phyloP scores from a whole-genome alignment of 108 stramenopile genomes.

The Skeletonema potamos region DNA sequence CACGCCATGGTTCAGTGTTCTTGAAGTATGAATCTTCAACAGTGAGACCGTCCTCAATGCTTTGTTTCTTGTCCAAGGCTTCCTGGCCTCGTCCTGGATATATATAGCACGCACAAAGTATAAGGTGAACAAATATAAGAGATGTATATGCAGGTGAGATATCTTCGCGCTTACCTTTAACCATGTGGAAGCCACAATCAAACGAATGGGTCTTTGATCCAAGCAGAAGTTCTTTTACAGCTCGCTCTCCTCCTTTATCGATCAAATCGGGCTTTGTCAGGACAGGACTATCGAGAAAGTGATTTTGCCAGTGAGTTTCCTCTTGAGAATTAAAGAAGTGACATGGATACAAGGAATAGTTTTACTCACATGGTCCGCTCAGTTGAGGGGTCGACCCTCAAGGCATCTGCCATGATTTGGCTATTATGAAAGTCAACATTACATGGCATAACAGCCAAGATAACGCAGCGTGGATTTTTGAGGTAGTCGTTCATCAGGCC shows the following conservation, averaged over 20 bases:
- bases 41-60: conserved; percentile 43
- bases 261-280: conserved; percentile 91
- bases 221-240: conserved; percentile 50
- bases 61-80: conserved; percentile 41
- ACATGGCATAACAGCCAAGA: conserved; percentile 80
- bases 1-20: conserved; percentile 56
- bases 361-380: conserved; percentile 59
- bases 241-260: conserved; percentile 59
- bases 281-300: conserved; percentile 48
- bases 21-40: conserved; percentile 57
- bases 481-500: conserved; percentile 72
- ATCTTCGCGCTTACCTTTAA: conserved; percentile 44
- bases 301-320: background rate
- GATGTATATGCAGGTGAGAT: background rate
- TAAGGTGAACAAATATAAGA: background rate
- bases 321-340: background rate
- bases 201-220: conserved; percentile 44
- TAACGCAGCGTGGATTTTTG: conserved; percentile 62
- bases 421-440: conserved; percentile 88
- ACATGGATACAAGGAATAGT: no score
- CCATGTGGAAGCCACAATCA: conserved; percentile 59
- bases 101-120: background rate
- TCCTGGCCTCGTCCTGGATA: conserved; percentile 60
- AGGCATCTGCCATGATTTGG: conserved; percentile 67
- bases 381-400: conserved; percentile 62